Evolutionary conservation across 148 eudicot genomes (phyloP), one percentile per base, ranked within the genome.

Genomic region (Selenicereus undatus): DNA sequence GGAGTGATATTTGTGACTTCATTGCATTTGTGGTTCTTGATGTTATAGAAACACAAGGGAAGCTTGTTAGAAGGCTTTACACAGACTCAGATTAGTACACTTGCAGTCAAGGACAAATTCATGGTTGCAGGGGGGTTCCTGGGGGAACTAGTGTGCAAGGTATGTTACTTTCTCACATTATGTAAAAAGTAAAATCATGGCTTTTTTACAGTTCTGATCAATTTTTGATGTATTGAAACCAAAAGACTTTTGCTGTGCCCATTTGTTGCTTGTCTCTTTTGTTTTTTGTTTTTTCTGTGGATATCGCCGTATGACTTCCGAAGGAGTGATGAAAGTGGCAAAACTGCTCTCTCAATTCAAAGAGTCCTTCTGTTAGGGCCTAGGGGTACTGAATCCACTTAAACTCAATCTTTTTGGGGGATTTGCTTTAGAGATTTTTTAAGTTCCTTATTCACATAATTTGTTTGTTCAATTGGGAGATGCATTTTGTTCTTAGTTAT

Each of bases 141-240:
- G 76, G 98, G 98, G 75, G 98, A 94, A 87, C 88, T 94, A 80
- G 76, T 90, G 50, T 92, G 98, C 86, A 94, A 94, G 97, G 98
- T 94, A 78, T 78, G 84, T 45, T 73, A 30, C 43, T 50, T 64
- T 27, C 45, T 68, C 26, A 6, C 42, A 11, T 14, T 20, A 17
- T 66, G 1, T 68, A 60, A 4, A 39, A 39, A 7, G 43, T 39
- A 4, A 10, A 13, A 65, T n/a, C 30, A 3, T 30, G 69, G 3
- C 4, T 18, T 29, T 45, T 20, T 74, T 52, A 4, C 24, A 29
- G 30, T 29, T 11, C 16, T 68, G 36, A 30, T 29, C 12, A 68
- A 14, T 62, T 56, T 27, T 6, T 35, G 74, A 66, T 27, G 18
- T 66, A 27, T 66, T 27, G 36, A 22, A 22, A n/a, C 2, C 27